A percentile compares a stretch with the other conserved stretches of the same genome.
Evolutionary conservation across 257 asterid genomes (phyloP).

Genomic region (Primulina eburnea): DNA sequence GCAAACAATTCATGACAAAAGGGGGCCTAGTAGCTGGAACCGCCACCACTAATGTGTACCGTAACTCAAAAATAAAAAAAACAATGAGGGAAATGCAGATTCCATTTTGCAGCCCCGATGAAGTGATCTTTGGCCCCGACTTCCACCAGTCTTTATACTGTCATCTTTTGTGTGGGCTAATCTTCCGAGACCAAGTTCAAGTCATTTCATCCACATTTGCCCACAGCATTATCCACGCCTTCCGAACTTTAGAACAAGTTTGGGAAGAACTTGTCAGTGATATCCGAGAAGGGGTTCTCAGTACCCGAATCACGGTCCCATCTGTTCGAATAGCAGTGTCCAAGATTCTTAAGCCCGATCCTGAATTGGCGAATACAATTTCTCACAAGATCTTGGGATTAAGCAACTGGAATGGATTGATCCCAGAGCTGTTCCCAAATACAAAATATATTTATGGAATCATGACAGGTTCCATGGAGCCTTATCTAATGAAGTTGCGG

Average conservation of each 20-base stretch:
- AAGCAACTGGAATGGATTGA: constrained; percentile 74
- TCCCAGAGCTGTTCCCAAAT: constrained; percentile 63
- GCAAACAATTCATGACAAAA: constrained; percentile 71
- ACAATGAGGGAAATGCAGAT: constrained; percentile 73
- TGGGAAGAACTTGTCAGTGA: constrained; percentile 66
- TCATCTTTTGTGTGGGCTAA: constrained; percentile 76
- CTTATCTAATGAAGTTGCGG: constrained; percentile 59
- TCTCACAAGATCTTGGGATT: constrained; percentile 38
- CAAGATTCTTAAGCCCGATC: constrained; percentile 54
- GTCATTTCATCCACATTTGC: constrained; percentile 81
- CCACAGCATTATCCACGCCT: constrained; percentile 72
- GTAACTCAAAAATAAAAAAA: constrained; percentile 50
- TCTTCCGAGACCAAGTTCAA: constrained; percentile 52
- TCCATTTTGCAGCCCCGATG: constrained; percentile 79
- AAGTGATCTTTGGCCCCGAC: constrained; percentile 74
- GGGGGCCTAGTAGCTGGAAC: constrained; percentile 88
- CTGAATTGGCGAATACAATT: constrained; percentile 48
- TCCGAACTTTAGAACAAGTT: constrained; percentile 59
- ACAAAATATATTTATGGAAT: constrained; percentile 69
- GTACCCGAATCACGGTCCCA: constrained; percentile 40
- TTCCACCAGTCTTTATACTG: constrained; percentile 75
- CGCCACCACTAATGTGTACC: constrained; percentile 74
- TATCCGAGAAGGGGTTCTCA: constrained; percentile 47
- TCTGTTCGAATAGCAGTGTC: constrained; percentile 52
- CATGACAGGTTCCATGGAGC: constrained; percentile 93